phyloP scores from a whole-genome alignment of 2,329 filamentous ascomycete species.

The Raffaelea arxii region DNA sequence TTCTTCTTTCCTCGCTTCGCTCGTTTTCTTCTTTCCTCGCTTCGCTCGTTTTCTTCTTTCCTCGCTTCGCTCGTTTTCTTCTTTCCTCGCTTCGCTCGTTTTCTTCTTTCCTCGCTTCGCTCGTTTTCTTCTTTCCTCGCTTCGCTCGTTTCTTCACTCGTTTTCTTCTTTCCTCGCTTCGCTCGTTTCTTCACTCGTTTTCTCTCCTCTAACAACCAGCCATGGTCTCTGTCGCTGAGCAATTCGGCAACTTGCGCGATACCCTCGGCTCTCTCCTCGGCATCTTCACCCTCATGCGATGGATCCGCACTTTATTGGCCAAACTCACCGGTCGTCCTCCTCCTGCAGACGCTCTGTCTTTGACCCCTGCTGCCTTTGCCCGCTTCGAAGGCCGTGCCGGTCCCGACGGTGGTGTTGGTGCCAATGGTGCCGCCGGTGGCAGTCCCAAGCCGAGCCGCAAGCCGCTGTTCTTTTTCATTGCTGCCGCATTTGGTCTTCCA shows the following conservation, averaged over 20 bases:
- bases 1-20: conserved; percentile 3
- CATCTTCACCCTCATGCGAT: conserved; percentile 92
- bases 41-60: conserved; percentile 33
- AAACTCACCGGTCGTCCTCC: conserved; percentile 87
- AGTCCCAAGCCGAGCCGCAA: conserved; percentile 77
- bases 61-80: conserved; percentile 3
- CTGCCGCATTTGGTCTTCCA: conserved; percentile 88
- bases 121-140: too few species aligned
- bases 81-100: too few species aligned
- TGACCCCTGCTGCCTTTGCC: conserved; percentile 87
- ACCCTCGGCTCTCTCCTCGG: conserved; percentile 89
- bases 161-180: conserved; percentile 1
- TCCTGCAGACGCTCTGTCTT: conserved; percentile 73
- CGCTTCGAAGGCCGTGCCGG: conserved; percentile 65
- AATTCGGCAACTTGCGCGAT: conserved; percentile 87
- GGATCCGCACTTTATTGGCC: conserved; percentile 83
- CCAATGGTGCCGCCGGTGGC: conserved; percentile 44
- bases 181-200: conserved; percentile 6
- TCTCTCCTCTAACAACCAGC: conserved; percentile 40
- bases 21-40: conserved; percentile 89
- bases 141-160: conserved; percentile 4
- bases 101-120: too few species aligned
- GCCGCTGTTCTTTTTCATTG: conserved; percentile 89
- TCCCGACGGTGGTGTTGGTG: conserved; percentile 48
- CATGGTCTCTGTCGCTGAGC: conserved; percentile 96